Conservation (phyloP, 139 green algal genomes). For the Microglena sp. region DNA sequence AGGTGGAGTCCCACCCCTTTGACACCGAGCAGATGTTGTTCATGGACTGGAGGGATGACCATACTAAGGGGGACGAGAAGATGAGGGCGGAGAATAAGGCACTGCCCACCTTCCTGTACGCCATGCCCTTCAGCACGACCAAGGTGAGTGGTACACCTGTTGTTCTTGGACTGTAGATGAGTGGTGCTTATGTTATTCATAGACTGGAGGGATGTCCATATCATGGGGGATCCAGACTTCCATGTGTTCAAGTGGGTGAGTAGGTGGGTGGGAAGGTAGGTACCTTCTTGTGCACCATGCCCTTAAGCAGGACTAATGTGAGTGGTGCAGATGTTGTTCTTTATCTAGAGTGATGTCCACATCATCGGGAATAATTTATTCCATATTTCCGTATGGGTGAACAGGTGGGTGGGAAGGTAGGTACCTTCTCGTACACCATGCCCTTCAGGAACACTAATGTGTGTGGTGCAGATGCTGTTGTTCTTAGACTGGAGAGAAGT, state of each 20-base stretch:
- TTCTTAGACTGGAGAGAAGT: too few species aligned
- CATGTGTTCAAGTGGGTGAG: too few species aligned
- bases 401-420: constrained; percentile 45
- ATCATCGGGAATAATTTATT: too few species aligned
- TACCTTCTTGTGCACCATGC: constrained; percentile 98
- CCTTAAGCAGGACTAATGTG: constrained; percentile 79
- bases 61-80: constrained; percentile 50
- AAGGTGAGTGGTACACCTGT: constrained; percentile 33
- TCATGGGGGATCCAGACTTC: constrained; percentile 28
- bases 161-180: not conserved
- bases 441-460: constrained; percentile 79
- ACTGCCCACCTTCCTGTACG: constrained; percentile 96
- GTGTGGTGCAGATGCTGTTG: too few species aligned
- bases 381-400: too few species aligned
- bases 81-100: constrained; percentile 47
- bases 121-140: constrained; percentile 92
- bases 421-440: constrained; percentile 98
- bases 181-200: constrained; percentile 99
- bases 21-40: constrained; percentile 92
- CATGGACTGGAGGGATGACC: constrained; percentile 98
- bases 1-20: constrained; percentile 85
- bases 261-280: constrained; percentile 44
- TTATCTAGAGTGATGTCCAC: too few species aligned
- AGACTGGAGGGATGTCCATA: constrained; percentile 96
- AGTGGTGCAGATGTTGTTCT: too few species aligned